Evolutionary conservation across 2,329 filamentous ascomycete genomes (phyloP).

Genomic region (Thielaviopsis musarum): DNA sequence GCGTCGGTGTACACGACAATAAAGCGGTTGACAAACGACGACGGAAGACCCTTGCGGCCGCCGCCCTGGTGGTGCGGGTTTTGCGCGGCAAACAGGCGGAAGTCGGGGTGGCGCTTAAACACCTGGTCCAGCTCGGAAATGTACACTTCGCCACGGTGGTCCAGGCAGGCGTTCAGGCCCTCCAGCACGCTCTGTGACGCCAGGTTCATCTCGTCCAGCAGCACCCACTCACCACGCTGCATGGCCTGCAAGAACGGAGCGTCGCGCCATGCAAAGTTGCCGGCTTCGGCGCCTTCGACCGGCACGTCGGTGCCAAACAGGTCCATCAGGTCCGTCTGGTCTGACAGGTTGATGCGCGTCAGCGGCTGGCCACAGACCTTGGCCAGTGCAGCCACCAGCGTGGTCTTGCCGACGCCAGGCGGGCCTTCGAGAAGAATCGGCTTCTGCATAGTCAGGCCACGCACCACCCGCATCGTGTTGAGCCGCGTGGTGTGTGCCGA

Average conservation of each 20-base stretch:
- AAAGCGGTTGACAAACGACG: conserved; percentile 95
- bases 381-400: conserved; percentile 72
- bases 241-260: conserved; percentile 91
- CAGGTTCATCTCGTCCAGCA: conserved; percentile 96
- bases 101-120: conserved; percentile 75
- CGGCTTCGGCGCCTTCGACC: conserved; percentile 77
- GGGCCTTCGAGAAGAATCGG: conserved; percentile 91
- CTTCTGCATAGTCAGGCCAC: conserved; percentile 75
- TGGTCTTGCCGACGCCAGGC: conserved; percentile 96
- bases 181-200: conserved; percentile 94
- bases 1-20: conserved; percentile 94
- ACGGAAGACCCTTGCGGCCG: conserved; percentile 82
- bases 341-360: conserved; percentile 89
- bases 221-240: conserved; percentile 91
- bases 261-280: conserved; percentile 88
- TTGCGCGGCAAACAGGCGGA: conserved; percentile 91
- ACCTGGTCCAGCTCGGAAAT: conserved; percentile 89
- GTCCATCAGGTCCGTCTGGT: conserved; percentile 96
- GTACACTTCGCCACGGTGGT: conserved; percentile 91
- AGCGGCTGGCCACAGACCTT: conserved; percentile 63
- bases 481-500: conserved; percentile 76
- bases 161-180: conserved; percentile 87
- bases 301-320: conserved; percentile 94
- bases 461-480: conserved; percentile 80
- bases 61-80: conserved; percentile 97